A percentile compares a stretch with the other conserved stretches of the same genome.
Evolutionary conservation across 2,329 filamentous ascomycete genomes (phyloP).

Genomic region (Hypoxylon sp.): DNA sequence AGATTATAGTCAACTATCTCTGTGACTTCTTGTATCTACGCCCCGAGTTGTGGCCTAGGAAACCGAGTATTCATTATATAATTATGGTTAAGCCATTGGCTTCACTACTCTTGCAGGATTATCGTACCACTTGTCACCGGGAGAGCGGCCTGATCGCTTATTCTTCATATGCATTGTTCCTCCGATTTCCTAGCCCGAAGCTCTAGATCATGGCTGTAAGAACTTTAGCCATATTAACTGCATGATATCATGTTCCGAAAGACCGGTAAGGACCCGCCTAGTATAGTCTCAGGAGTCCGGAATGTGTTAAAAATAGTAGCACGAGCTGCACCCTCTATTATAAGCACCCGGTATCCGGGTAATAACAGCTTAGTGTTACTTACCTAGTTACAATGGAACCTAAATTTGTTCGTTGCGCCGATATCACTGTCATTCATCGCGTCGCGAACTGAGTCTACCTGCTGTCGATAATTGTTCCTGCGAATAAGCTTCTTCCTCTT

Average conservation of each 20-base stretch:
- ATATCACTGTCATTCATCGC: too few species aligned
- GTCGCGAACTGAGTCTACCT: too few species aligned
- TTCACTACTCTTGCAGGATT: background rate
- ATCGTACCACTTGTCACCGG: constrained; percentile 2
- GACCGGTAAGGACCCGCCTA: constrained; percentile 16
- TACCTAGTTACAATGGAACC: background rate
- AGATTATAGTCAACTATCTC: background rate
- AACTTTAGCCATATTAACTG: constrained; percentile 39
- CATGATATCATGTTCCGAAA: constrained; percentile 24
- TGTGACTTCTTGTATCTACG: background rate
- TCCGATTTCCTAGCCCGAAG: background rate
- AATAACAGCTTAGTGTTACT: constrained; percentile 6
- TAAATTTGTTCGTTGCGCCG: background rate
- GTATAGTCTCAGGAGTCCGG: constrained; percentile 14
- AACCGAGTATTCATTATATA: constrained; percentile 20
- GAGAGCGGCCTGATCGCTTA: background rate
- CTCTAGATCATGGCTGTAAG: constrained; percentile 23
- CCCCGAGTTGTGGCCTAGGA: background rate
- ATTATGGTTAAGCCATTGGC: background rate
- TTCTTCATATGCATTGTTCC: background rate
- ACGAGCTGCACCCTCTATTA: background rate
- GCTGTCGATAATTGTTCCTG: too few species aligned
- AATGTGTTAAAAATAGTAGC: constrained; percentile 29
- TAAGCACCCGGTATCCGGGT: constrained; percentile 15
- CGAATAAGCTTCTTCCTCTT: too few species aligned